Evolutionary conservation across 2,329 filamentous ascomycete genomes (phyloP).

Genomic region (Teratosphaeria viscida): DNA sequence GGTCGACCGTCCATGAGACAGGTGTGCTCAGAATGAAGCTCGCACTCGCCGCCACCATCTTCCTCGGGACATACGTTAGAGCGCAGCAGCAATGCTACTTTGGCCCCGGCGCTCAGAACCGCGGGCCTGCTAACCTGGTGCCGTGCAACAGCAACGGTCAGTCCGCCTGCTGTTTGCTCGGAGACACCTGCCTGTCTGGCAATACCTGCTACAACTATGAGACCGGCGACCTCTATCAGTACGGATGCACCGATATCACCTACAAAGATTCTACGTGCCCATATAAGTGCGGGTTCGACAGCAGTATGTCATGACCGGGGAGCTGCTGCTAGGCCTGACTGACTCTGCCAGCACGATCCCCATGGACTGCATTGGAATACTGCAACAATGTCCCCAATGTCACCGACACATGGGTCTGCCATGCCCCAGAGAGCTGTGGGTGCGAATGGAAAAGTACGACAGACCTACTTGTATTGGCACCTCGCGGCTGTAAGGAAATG

Average conservation of each 20-base stretch:
- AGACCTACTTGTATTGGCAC: conserved; percentile 12
- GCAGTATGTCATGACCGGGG: conserved; percentile 6
- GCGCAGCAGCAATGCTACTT: conserved; percentile 24
- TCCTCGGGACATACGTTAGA: neutral
- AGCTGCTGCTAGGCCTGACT: neutral
- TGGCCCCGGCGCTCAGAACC: conserved; percentile 17
- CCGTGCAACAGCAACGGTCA: conserved; percentile 15
- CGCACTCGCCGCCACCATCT: neutral
- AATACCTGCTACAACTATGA: conserved; percentile 20
- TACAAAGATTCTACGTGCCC: conserved; percentile 20
- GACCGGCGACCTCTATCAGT: conserved; percentile 20
- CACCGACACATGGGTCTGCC: conserved; percentile 21
- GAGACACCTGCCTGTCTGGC: conserved; percentile 20
- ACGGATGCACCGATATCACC: conserved; percentile 24
- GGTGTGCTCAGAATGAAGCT: neutral
- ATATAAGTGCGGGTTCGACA: conserved; percentile 21
- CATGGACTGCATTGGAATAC: conserved; percentile 21
- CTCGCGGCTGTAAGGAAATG: conserved; percentile 20
- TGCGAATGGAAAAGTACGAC: conserved; percentile 16
- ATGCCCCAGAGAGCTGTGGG: conserved; percentile 21
- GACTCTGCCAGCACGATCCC: conserved; percentile 13
- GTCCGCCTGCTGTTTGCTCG: conserved; percentile 20
- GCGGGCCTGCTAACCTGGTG: conserved; percentile 15
- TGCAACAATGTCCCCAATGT: conserved; percentile 14
- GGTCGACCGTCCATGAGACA: neutral